Evolutionary conservation across 2,329 filamentous ascomycete species (phyloP).

Genomic region (Phyllachora maydis): DNA sequence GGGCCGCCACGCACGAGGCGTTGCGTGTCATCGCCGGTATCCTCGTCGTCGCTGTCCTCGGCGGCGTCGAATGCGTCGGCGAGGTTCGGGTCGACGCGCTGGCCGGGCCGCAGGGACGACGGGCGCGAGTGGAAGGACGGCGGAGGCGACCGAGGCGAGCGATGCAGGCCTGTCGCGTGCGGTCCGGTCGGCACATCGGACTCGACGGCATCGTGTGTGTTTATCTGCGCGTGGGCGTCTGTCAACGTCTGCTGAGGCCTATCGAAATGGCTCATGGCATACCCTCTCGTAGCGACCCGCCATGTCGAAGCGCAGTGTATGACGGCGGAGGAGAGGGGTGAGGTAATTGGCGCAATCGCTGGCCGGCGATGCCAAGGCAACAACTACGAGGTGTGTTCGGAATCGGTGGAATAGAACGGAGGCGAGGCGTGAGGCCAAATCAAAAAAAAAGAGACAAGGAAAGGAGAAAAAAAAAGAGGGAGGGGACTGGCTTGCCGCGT

Average conservation of each 20-base stretch:
- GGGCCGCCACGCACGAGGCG: slow-evolving; percentile 56
- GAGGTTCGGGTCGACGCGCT: slow-evolving; percentile 53
- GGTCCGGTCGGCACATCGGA: slow-evolving; percentile 13
- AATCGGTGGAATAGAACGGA: neutral
- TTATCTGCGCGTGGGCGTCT: slow-evolving; percentile 21
- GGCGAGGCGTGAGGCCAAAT: neutral
- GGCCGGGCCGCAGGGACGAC: slow-evolving; percentile 39
- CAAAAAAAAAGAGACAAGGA: neutral
- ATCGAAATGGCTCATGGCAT: no score
- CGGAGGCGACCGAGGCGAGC: slow-evolving; percentile 37
- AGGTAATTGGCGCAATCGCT: neutral
- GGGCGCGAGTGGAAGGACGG: slow-evolving; percentile 80
- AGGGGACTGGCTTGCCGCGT: no score
- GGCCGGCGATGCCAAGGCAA: neutral
- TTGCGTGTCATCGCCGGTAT: slow-evolving; percentile 68
- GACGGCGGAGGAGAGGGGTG: slow-evolving; percentile 2
- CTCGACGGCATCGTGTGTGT: slow-evolving; percentile 36
- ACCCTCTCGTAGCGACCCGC: slow-evolving; percentile 37
- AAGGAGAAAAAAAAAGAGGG: no score
- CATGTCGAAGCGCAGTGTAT: slow-evolving; percentile 17
- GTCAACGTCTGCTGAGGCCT: no score
- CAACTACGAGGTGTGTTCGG: neutral
- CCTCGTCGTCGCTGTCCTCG: slow-evolving; percentile 53
- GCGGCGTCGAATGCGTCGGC: slow-evolving; percentile 83
- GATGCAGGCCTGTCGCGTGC: slow-evolving; percentile 12